A percentile compares a stretch with the other conserved stretches of the same genome.
Evolutionary conservation across 345 rosid species (phyloP).

Genomic region (Syzygium grande): DNA sequence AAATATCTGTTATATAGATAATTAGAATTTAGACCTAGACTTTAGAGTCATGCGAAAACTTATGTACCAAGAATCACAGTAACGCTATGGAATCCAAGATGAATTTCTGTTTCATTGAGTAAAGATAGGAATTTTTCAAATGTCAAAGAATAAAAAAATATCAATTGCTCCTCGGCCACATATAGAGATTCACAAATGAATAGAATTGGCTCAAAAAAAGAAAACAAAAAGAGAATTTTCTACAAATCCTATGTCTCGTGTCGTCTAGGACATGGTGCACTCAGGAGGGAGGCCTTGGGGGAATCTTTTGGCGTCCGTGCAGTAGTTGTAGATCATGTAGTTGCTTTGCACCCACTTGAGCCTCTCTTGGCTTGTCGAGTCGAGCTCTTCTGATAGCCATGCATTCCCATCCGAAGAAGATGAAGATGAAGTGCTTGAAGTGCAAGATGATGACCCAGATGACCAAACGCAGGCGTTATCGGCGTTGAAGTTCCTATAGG

Average conservation of each 20-base stretch:
- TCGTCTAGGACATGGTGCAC: constrained; percentile 15
- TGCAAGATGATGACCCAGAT: constrained; percentile 20
- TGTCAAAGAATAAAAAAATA: background rate
- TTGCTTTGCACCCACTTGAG: constrained; percentile 47
- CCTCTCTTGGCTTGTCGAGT: constrained; percentile 17
- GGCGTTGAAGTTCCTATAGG: constrained; percentile 35
- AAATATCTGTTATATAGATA: background rate
- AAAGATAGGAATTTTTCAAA: background rate
- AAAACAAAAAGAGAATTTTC: too few species aligned
- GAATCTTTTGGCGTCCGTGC: constrained; percentile 38
- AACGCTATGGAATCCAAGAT: background rate
- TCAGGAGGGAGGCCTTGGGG: constrained; percentile 49
- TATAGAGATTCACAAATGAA: background rate
- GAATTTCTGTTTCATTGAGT: background rate
- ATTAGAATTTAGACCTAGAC: background rate
- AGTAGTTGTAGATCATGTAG: constrained; percentile 55
- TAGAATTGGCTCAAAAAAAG: background rate
- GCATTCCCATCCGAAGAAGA: background rate
- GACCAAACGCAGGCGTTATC: constrained; percentile 39
- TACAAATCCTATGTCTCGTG: background rate
- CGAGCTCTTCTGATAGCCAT: constrained; percentile 38
- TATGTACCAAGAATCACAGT: background rate
- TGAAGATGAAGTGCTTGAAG: constrained; percentile 3
- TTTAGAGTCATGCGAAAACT: background rate
- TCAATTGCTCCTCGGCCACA: background rate